phyloP scores from a whole-genome alignment of 1,139 yeast genomes.

The Yamadazyma triangularis region DNA sequence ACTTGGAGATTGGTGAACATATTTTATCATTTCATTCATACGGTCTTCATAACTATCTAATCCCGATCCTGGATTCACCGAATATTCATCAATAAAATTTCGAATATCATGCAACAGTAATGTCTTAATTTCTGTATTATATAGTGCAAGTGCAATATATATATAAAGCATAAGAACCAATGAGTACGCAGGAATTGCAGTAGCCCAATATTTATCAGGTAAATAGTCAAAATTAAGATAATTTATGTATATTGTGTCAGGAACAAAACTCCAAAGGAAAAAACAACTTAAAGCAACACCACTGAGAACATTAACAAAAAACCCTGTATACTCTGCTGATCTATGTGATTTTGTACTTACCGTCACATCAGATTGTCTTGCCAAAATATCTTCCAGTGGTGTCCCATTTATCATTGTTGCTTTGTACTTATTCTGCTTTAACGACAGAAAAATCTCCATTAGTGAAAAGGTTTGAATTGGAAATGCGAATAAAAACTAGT shows the following conservation, averaged over 20 bases:
- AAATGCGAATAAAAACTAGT: too few species aligned
- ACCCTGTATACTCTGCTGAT: constrained; percentile 77
- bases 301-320: constrained; percentile 66
- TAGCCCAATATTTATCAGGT: constrained; percentile 87
- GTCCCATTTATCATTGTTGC: too few species aligned
- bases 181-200: constrained; percentile 67
- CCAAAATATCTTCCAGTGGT: constrained; percentile 49
- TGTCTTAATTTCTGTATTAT: constrained; percentile 72
- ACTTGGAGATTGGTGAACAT: constrained; percentile 56
- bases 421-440: too few species aligned
- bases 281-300: constrained; percentile 49
- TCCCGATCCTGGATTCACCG: constrained; percentile 41
- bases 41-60: constrained; percentile 1
- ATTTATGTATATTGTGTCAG: constrained; percentile 46
- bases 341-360: constrained; percentile 64
- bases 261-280: constrained; percentile 67
- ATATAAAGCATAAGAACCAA: constrained; percentile 67
- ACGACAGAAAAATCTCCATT: neutral
- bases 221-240: constrained; percentile 61
- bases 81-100: constrained; percentile 64
- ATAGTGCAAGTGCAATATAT: constrained; percentile 65
- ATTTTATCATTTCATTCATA: constrained; percentile 20
- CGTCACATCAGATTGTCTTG: constrained; percentile 72
- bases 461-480: too few species aligned
- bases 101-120: constrained; percentile 53